These are phyloP conservation scores for Puccinia horiana DNA, from an alignment of 1,284 basidiomycete genomes.

Conservation along the genomic window DNA sequence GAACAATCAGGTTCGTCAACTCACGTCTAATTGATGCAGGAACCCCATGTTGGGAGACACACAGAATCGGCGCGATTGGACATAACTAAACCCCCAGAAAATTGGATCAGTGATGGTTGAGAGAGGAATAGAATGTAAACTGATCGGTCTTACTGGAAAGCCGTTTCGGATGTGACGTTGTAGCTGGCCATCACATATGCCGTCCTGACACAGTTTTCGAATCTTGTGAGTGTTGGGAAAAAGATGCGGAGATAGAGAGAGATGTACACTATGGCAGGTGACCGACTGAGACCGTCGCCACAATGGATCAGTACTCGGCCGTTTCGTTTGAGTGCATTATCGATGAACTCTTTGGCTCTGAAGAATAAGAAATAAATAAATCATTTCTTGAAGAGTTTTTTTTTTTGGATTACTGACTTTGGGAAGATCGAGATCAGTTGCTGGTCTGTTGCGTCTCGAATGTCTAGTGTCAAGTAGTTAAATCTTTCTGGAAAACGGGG, in stretches of 20 bases:
- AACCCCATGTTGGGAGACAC: conserved; percentile 55
- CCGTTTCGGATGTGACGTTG: conserved; percentile 36
- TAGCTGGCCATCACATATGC: conserved; percentile 55
- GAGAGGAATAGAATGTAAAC: not conserved
- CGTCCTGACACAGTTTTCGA: conserved; percentile 72
- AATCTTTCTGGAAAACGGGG: conserved; percentile 81
- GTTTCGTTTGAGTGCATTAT: conserved; percentile 67
- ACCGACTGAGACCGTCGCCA: conserved; percentile 67
- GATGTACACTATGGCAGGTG: conserved; percentile 55
- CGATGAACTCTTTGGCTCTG: conserved; percentile 79
- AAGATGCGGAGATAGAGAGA: not conserved
- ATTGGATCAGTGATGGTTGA: not conserved
- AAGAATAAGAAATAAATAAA: conserved; percentile 32
- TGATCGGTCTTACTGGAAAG: conserved; percentile 17
- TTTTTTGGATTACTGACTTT: conserved; percentile 27
- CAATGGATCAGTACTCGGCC: conserved; percentile 86
- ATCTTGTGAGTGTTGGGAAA: conserved; percentile 63
- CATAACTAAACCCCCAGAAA: conserved; percentile 49
- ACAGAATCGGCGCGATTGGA: conserved; percentile 56
- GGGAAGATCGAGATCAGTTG: conserved; percentile 55
- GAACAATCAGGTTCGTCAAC: conserved; percentile 72
- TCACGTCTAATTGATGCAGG: conserved; percentile 59
- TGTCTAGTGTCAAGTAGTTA: conserved; percentile 76
- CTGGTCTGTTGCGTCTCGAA: conserved; percentile 75
- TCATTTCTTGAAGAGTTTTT: conserved; percentile 10